Evolutionary conservation across 352 stramenopile species (phyloP).

Genomic region (Aphanomyces stellatus): DNA sequence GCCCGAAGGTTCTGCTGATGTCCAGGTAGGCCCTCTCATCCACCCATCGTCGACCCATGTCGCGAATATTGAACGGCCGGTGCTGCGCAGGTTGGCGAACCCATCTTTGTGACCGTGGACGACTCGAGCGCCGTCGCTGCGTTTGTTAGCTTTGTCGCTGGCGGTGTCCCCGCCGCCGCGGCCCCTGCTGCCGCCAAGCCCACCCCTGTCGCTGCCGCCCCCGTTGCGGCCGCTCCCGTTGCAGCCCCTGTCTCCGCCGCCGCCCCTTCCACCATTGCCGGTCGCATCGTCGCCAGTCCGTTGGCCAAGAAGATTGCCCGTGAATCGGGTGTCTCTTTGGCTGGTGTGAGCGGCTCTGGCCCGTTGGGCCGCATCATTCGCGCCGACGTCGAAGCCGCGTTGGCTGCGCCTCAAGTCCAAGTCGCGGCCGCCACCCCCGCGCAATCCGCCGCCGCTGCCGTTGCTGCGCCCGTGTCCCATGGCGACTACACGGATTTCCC

Average conservation of each 20-base stretch:
- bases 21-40: constrained; percentile 72
- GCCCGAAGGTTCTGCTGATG: constrained; percentile 69
- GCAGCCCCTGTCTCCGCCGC: constrained; percentile 20
- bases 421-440: constrained; percentile 22
- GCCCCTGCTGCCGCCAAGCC: constrained; percentile 26
- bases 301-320: constrained; percentile 87
- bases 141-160: constrained; percentile 40
- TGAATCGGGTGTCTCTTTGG: constrained; percentile 61
- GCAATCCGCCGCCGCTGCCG: constrained; percentile 23
- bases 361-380: constrained; percentile 89
- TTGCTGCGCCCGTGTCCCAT: constrained; percentile 35
- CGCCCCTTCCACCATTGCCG: constrained; percentile 30
- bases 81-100: constrained; percentile 35
- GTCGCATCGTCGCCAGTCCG: constrained; percentile 90
- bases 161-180: constrained; percentile 20
- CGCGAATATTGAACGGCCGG: not conserved
- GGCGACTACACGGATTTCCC: constrained; percentile 90
- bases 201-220: constrained; percentile 21
- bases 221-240: constrained; percentile 22
- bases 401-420: constrained; percentile 33
- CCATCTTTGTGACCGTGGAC: constrained; percentile 58
- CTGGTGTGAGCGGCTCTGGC: constrained; percentile 67
- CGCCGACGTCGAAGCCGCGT: constrained; percentile 89
- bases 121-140: constrained; percentile 46
- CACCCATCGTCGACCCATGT: no score